These are phyloP conservation scores for Macadamia integrifolia DNA, from an alignment of 164 flowering plant species.

Conservation along the genomic window DNA sequence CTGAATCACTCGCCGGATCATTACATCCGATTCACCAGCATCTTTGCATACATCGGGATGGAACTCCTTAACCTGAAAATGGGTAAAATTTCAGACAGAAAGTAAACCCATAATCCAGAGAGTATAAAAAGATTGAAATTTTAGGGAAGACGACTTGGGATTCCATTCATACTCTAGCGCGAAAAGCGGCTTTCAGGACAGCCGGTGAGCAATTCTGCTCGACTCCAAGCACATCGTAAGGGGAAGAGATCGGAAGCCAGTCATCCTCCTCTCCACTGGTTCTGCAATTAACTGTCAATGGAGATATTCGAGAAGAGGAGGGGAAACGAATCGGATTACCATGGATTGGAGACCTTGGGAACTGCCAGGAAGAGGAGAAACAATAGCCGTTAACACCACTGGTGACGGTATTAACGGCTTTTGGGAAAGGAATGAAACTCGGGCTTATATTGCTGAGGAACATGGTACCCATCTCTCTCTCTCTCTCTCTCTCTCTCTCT, in stretches of 20 bases:
- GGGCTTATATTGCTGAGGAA: slow-evolving; percentile 1
- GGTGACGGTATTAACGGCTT: background rate
- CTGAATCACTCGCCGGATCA: slow-evolving; percentile 75
- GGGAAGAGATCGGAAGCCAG: slow-evolving; percentile 33
- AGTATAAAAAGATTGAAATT: too few species aligned
- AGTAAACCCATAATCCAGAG: too few species aligned
- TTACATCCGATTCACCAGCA: slow-evolving; percentile 41
- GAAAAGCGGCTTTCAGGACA: slow-evolving; percentile 69
- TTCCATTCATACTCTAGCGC: slow-evolving; percentile 42
- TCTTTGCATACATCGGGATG: slow-evolving; percentile 76
- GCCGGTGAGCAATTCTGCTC: slow-evolving; percentile 44
- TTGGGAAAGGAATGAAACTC: slow-evolving; percentile 1
- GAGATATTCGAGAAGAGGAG: slow-evolving; percentile 11
- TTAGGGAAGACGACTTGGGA: too few species aligned
- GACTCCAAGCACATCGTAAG: slow-evolving; percentile 58
- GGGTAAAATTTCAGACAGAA: too few species aligned
- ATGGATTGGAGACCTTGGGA: background rate
- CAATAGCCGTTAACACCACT: background rate
- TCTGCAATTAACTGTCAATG: slow-evolving; percentile 26
- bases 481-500: background rate
- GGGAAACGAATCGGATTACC: slow-evolving; percentile 3
- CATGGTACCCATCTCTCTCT: slow-evolving; percentile 6
- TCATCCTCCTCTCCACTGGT: slow-evolving; percentile 21
- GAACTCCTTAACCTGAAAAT: slow-evolving; percentile 71
- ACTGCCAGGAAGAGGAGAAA: slow-evolving; percentile 1